Percentiles rank a stretch among this genome's conserved stretches.
phyloP scores from a whole-genome alignment of 495 filamentous ascomycete genomes.

The Saxophila tyrrhenica region DNA sequence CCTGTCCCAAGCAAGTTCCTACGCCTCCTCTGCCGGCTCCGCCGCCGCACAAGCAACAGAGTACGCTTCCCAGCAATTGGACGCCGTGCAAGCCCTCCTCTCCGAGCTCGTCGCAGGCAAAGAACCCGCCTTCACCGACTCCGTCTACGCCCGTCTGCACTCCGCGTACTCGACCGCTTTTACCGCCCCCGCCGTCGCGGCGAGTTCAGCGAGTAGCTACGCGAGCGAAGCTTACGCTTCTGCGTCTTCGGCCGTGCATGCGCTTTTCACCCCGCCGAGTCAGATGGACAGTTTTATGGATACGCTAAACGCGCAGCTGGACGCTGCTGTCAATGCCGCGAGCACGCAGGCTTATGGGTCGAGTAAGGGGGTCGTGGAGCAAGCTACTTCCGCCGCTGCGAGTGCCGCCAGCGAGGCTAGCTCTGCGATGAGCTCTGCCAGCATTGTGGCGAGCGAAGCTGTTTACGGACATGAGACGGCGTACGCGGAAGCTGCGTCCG shows the following conservation, averaged over 20 bases:
- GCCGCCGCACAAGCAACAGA: conserved; percentile 41
- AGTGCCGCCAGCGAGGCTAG: conserved; percentile 39
- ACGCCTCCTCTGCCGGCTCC: conserved; percentile 40
- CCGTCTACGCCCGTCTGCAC: conserved; percentile 58
- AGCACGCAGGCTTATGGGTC: conserved; percentile 50
- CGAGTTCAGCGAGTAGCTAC: conserved; percentile 44
- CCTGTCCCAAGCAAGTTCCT: conserved; percentile 23
- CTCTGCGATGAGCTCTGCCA: no score
- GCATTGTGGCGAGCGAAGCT: no score
- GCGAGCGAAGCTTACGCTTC: conserved; percentile 47
- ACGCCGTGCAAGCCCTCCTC: conserved; percentile 58
- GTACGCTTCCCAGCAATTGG: conserved; percentile 47
- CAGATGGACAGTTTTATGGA: conserved; percentile 48
- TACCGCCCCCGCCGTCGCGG: conserved; percentile 33
- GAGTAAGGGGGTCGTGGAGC: conserved; percentile 41
- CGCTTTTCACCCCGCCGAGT: conserved; percentile 46
- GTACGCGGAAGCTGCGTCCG: conserved; percentile 39
- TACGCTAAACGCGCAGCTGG: conserved; percentile 43
- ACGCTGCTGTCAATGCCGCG: conserved; percentile 49
- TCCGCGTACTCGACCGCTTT: conserved; percentile 48
- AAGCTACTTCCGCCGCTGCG: conserved; percentile 41
- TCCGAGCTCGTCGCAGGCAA: conserved; percentile 66
- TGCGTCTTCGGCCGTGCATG: conserved; percentile 43
- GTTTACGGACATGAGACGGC: conserved; percentile 44
- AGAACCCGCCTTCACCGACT: conserved; percentile 74